Base-by-base conservation (phyloP, 208 protist species). In the Dictyostelium gargantuum region DNA sequence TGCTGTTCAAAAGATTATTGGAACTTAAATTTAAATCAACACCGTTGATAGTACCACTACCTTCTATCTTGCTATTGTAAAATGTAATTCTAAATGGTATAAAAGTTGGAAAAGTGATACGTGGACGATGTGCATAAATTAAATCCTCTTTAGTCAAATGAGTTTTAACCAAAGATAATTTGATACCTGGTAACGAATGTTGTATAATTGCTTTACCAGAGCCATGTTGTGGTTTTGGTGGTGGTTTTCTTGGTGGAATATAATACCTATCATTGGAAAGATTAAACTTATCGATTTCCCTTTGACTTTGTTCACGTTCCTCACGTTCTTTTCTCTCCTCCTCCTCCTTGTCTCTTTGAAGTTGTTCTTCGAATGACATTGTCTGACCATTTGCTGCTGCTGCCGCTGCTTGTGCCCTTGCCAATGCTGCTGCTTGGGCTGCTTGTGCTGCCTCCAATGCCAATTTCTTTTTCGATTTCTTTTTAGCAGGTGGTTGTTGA, bases 201-300 rank as follows among this genome's bases (percentile, higher is more conserved):
- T 76, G 46, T 6, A 94, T 66, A 0, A 44, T 6, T 2, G 58
- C 26, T 52, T 80, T 76, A 17, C 75, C 58, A n/a, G 32, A 35
- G 23, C 26, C 44, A 29, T 74, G 52, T 10, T 58, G 72, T n/a
- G 80, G 72, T 29, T 77, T 26, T 17, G 13, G 21, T 23, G 32
- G 23, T 29, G 21, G 52, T 10, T 52, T 84, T 48, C 32, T 61
- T 29, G 11, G 38, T 8, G 63, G 29, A 46, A 26, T 50, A 40
- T 93, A 93, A 11, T 52, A 85, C 38, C 79, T 79, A 35, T 93
- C 89, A 73, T 93, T 93, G 5, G 89, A 93, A 23, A 93, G 79
- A 70, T 93, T 93, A 35, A 93, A 93, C 32, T 48, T 63, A 44
- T 93, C 89, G 4, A 85, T 32, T 13, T 89, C 68, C 6, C 58